phyloP scores from a whole-genome alignment of 768 basidiomycete species.

The Suillus variegatus region DNA sequence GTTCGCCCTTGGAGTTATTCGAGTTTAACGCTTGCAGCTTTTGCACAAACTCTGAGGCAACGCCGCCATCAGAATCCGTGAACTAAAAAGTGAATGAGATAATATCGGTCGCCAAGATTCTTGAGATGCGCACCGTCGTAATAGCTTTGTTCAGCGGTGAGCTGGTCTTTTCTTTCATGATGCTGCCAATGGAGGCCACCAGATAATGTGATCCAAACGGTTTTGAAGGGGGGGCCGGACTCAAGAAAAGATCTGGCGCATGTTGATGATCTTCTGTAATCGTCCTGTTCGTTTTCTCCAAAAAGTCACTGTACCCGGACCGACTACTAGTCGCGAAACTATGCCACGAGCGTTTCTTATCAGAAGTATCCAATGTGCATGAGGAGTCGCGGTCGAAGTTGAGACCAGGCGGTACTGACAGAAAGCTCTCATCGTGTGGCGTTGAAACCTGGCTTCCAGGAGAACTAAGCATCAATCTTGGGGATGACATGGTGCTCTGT shows the following conservation, averaged over 20 bases:
- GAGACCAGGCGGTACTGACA: constrained; percentile 23
- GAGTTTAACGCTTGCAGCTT: constrained; percentile 76
- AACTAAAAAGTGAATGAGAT: constrained; percentile 51
- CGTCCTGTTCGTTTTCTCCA: constrained; percentile 81
- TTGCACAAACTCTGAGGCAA: constrained; percentile 86
- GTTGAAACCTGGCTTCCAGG: constrained; percentile 66
- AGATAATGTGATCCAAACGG: constrained; percentile 85
- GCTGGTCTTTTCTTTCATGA: constrained; percentile 87
- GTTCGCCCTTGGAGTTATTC: constrained; percentile 87
- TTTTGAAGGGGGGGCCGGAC: constrained; percentile 56
- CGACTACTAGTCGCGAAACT: constrained; percentile 27
- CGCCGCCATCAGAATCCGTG: constrained; percentile 91
- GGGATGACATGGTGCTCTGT: constrained; percentile 50
- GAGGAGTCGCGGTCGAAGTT: constrained; percentile 30
- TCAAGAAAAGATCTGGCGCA: constrained; percentile 86
- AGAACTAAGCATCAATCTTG: constrained; percentile 46
- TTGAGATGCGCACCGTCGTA: constrained; percentile 61
- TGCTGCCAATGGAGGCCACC: constrained; percentile 81
- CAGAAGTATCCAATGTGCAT: constrained; percentile 52
- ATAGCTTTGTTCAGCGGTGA: constrained; percentile 95
- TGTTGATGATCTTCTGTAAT: constrained; percentile 20
- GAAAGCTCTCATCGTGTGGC: constrained; percentile 41
- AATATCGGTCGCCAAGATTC: neutral
- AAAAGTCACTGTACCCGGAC: constrained; percentile 71
- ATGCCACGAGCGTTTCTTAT: constrained; percentile 54